Conservation (phyloP, 768 basidiomycete species). For the Guyanaporus albipodus region DNA sequence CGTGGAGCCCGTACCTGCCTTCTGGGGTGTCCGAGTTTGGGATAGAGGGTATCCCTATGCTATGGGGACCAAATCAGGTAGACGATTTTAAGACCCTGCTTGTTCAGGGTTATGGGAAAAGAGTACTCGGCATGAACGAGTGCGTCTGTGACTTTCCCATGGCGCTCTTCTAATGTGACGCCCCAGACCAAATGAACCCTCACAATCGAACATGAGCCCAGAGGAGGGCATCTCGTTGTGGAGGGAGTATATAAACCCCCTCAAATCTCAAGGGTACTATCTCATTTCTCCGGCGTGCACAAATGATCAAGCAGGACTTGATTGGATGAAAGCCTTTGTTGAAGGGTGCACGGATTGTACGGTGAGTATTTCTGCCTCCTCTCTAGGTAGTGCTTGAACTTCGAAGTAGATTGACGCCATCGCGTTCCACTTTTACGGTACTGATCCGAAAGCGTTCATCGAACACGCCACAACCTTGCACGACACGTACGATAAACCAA, state of each 20-base stretch:
- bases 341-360: conserved; percentile 46
- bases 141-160: conserved; percentile 32
- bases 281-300: conserved; percentile 70
- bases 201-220: conserved; percentile 64
- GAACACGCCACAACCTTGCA: conserved; percentile 49
- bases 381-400: background rate
- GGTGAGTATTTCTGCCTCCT: conserved; percentile 36
- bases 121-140: conserved; percentile 78
- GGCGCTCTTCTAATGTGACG: background rate
- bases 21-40: conserved; percentile 39
- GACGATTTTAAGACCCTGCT: conserved; percentile 45
- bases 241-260: conserved; percentile 60
- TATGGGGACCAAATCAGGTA: conserved; percentile 62
- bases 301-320: conserved; percentile 54
- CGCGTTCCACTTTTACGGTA: conserved; percentile 75
- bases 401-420: conserved; percentile 50
- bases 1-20: conserved; percentile 60
- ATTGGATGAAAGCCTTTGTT: conserved; percentile 66
- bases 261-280: conserved; percentile 54
- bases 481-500: conserved; percentile 37
- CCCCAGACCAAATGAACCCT: conserved; percentile 61
- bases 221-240: conserved; percentile 52
- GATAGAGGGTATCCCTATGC: conserved; percentile 60
- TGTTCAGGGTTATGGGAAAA: conserved; percentile 48
- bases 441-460: conserved; percentile 44